Evolutionary conservation across 139 green algal species (phyloP), one percentile per base, ranked within the genome.

Genomic region (Pleodorina starrii): DNA sequence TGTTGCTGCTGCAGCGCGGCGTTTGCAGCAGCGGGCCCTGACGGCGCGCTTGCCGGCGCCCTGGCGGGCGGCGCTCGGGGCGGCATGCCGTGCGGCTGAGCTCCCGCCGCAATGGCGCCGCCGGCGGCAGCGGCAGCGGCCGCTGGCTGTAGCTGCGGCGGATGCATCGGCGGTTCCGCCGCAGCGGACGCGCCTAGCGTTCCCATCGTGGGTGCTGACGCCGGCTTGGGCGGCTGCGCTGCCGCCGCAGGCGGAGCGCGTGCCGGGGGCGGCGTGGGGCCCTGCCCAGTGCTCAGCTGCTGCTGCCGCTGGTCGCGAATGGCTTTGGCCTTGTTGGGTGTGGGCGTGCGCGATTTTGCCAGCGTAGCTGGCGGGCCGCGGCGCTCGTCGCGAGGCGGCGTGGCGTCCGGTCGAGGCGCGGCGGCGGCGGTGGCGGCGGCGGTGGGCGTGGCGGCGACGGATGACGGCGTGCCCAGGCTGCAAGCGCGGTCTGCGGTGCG

Each of bases 271-370:
- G 82, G 38, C 63, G 79, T 54, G 5, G 40, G 27, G 0, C 77
- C 87, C 7, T 59, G n/a, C 16, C 0, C 63, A 2, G 51, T 66
- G 11, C 43, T 48, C 51, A 85, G 72, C 81, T 85, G 81, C 81
- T 89, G 71, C 59, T 91, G 88, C 73, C 78, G 84, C 60, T 90
- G 85, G 78, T 92, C 84, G 29, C 90, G 85, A 25, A 71, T 80
- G 10, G 86, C 90, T 40, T 93, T 93, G 60, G 90, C 90, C 50
- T 87, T 86, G 90, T 93, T 93, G 48, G 90, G 90, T 12, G 90
- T 93, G 19, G 90, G 90, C 7, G 87, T 93, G 35, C 68, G 48
- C 6, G 68, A 66, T 72, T 93, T 93, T n/a, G 90, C 82, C 2
- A 91, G 88, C 1, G 74, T 82, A 75, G 75, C 54, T 25, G 85